Conservation (phyloP, 2,329 filamentous ascomycete genomes). For the Aspergillus transmontanensis region DNA sequence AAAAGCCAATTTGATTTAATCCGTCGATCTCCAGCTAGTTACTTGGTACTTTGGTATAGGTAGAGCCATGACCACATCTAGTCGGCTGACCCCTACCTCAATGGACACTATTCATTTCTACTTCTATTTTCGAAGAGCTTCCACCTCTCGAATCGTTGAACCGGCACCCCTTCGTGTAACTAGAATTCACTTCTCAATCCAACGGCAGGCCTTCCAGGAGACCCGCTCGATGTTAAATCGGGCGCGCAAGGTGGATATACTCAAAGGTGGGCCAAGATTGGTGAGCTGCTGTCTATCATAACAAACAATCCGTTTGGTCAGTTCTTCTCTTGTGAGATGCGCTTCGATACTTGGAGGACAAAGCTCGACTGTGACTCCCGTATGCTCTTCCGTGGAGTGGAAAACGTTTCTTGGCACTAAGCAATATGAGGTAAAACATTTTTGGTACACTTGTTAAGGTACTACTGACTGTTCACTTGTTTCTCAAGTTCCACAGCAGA, state of each 20-base stretch:
- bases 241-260: conserved; percentile 16
- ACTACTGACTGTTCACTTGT: conserved; percentile 13
- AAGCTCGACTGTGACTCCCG: neutral
- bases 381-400: neutral
- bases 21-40: neutral
- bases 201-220: conserved; percentile 34
- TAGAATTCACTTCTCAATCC: conserved; percentile 24
- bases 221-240: conserved; percentile 28
- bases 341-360: neutral
- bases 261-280: conserved; percentile 13
- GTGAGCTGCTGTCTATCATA: conserved; percentile 24
- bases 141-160: conserved; percentile 27
- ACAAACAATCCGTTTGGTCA: conserved; percentile 4
- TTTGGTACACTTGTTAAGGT: neutral
- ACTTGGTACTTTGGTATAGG: too few species aligned
- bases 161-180: conserved; percentile 32
- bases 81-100: conserved; percentile 1
- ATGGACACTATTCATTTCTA: conserved; percentile 1
- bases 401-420: neutral
- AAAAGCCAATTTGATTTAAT: neutral
- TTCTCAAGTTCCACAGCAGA: conserved; percentile 35
- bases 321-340: neutral
- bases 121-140: conserved; percentile 17
- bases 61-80: neutral
- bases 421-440: neutral